phyloP scores from a whole-genome alignment of 1,284 basidiomycete genomes.

The Apiotrichum sp. region DNA sequence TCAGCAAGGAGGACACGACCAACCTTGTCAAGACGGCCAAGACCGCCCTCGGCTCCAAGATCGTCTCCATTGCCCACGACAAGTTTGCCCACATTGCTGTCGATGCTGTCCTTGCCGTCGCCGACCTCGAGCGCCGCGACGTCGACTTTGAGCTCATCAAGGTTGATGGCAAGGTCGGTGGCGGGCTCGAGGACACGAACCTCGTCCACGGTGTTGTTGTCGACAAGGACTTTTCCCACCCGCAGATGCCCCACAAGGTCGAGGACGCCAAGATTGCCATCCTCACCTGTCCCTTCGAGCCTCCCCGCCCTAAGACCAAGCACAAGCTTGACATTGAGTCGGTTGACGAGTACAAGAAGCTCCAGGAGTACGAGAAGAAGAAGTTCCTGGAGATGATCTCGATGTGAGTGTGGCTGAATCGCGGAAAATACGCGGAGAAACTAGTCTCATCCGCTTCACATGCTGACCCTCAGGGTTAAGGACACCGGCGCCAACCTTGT shows the following conservation, averaged over 20 bases:
- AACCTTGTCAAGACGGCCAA: constrained; percentile 91
- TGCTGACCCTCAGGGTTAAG: constrained; percentile 60
- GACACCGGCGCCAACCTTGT: constrained; percentile 98
- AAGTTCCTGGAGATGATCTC: constrained; percentile 98
- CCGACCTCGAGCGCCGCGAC: constrained; percentile 88
- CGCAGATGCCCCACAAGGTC: constrained; percentile 89
- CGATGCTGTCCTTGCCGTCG: constrained; percentile 90
- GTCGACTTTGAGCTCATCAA: constrained; percentile 99
- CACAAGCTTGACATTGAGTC: constrained; percentile 97
- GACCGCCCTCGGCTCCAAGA: constrained; percentile 95
- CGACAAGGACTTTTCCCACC: constrained; percentile 99
- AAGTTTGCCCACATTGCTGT: constrained; percentile 98
- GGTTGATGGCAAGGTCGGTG: constrained; percentile 97
- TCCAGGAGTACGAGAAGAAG: constrained; percentile 89
- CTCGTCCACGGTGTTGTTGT: constrained; percentile 80
- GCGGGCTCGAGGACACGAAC: constrained; percentile 86
- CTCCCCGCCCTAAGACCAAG: constrained; percentile 97
- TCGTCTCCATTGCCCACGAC: constrained; percentile 92
- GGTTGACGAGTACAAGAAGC: constrained; percentile 96
- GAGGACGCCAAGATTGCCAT: constrained; percentile 90
- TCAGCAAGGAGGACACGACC: constrained; percentile 70
- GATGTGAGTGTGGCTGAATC: constrained; percentile 32
- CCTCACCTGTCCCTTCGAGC: constrained; percentile 97
- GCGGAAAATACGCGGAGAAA: no score
- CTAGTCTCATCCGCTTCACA: no score